Base-by-base conservation (phyloP, 768 basidiomycete genomes). In the Sutorius australiensis region DNA sequence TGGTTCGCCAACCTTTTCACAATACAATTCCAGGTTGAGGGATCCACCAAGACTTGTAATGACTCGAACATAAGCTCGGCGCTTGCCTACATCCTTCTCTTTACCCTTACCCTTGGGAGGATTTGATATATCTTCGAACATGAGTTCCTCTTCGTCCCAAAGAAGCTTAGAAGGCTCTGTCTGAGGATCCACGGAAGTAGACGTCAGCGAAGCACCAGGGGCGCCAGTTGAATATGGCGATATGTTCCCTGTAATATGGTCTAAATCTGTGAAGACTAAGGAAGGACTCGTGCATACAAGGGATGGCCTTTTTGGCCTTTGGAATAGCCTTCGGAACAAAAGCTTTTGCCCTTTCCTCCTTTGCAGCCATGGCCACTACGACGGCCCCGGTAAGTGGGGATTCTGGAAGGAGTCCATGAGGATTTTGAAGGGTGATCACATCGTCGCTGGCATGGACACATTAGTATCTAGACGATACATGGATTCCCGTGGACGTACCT, bases 131-230 rank as follows among this genome's bases (percentile, higher is more conserved):
- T 90, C 89, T 69, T 98, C 95, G 60, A 95, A 99, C 97, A 99
- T 99, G 14, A 95, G 75, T 67, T 98, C 95, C 71, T 99, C 97
- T 83, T 98, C 97, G 68, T 99, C 95, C 84, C 94, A 95, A n/a
- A 98, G 74, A 5, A 97, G 81, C 61, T 89, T 85, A 44, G 94
- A 85, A 41, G 73, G 72, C 40, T 65, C 60, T 3, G 79, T 80
- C 51, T 84, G 81, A 12, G 93, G 87, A 59, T 90, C 89, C 51
- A 94, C 79, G 4, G 94, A 87, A 0, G 97, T 98, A 3, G 92
- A 94, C 0, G 97, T 99, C 43, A 99, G 72, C 0, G 94, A 93
- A 3, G 95, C 97, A 46, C 95, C 93, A 3, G 93, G 83, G 39
- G 89, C 77, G 24, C 95, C 95, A 37, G 79, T 92, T 2, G 91